phyloP scores from a whole-genome alignment of 140 eudicot species.

The Ambrosia hybrid region DNA sequence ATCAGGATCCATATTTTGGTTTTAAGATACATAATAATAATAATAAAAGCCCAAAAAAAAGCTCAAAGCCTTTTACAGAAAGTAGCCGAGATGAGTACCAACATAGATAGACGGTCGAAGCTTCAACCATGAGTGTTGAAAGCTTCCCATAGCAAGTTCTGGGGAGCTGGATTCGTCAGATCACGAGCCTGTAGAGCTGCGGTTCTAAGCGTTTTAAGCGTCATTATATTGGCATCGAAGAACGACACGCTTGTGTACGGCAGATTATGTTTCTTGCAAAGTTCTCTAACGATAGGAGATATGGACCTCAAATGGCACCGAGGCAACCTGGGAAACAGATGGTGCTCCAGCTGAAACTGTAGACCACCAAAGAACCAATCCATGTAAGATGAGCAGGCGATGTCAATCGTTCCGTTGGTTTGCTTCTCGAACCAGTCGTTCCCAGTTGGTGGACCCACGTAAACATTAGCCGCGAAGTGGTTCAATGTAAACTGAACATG shows the following conservation, averaged over 20 bases:
- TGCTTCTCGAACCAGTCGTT: conserved; percentile 91
- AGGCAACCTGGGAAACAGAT: conserved; percentile 87
- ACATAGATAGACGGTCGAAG: too few species aligned
- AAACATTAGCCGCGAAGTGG: conserved; percentile 77
- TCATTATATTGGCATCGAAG: conserved; percentile 61
- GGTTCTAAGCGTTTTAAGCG: conserved; percentile 56
- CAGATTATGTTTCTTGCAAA: conserved; percentile 78
- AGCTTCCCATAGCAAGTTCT: conserved; percentile 84
- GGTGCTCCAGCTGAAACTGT: conserved; percentile 88
- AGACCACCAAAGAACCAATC: conserved; percentile 93
- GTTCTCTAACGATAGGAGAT: conserved; percentile 65
- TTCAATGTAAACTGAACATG: conserved; percentile 74
- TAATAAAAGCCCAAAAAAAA: conserved; percentile 9
- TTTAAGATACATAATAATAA: conserved; percentile 19
- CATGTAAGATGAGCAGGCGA: conserved; percentile 73
- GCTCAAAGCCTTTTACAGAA: conserved; percentile 8
- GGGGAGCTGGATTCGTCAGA: conserved; percentile 41
- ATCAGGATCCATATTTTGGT: conserved; percentile 12
- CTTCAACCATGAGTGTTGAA: conserved; percentile 76
- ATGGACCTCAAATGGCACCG: conserved; percentile 72
- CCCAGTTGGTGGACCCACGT: conserved; percentile 75
- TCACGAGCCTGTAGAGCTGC: conserved; percentile 90
- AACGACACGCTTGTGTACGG: conserved; percentile 70
- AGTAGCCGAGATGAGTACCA: conserved; percentile 15
- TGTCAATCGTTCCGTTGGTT: conserved; percentile 72